Conservation (phyloP, 140 eudicot genomes). For the Stevia rebaudiana region DNA sequence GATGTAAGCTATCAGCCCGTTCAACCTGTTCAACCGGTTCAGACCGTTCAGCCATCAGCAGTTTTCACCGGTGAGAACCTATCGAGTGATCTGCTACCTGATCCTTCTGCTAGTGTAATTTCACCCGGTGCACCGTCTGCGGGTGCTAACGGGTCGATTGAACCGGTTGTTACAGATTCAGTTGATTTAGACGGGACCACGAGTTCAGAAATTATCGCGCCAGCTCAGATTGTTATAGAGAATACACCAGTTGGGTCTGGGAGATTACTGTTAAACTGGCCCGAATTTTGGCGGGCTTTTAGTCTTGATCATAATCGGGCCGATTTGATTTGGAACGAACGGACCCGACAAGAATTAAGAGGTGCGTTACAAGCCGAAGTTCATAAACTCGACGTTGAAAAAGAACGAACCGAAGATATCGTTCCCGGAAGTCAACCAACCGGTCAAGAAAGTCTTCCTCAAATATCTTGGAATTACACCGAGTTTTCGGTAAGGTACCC, state of each 20-base stretch:
- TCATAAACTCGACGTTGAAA: slow-evolving; percentile 88
- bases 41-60: slow-evolving; percentile 33
- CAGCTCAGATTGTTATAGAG: slow-evolving; percentile 96
- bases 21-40: slow-evolving; percentile 49
- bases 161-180: slow-evolving; percentile 38
- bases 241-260: slow-evolving; percentile 90
- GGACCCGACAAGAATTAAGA: slow-evolving; percentile 85
- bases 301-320: slow-evolving; percentile 98
- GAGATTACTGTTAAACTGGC: slow-evolving; percentile 84
- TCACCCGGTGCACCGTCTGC: slow-evolving; percentile 39
- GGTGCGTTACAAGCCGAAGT: slow-evolving; percentile 92
- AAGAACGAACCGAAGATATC: slow-evolving; percentile 88
- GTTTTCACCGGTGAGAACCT: slow-evolving; percentile 47
- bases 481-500: slow-evolving; percentile 86
- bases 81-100: slow-evolving; percentile 33
- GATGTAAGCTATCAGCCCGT: slow-evolving; percentile 31
- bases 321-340: slow-evolving; percentile 95
- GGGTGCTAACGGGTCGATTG: slow-evolving; percentile 29
- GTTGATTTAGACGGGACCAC: slow-evolving; percentile 46
- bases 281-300: slow-evolving; percentile 96
- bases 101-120: slow-evolving; percentile 34
- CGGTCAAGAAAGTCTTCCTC: slow-evolving; percentile 68
- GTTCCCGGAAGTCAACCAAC: slow-evolving; percentile 56
- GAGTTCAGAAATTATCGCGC: slow-evolving; percentile 59
- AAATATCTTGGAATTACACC: slow-evolving; percentile 92